Evolutionary conservation across 2,329 filamentous ascomycete genomes (phyloP).

Genomic region (Fusarium fujikuroi): DNA sequence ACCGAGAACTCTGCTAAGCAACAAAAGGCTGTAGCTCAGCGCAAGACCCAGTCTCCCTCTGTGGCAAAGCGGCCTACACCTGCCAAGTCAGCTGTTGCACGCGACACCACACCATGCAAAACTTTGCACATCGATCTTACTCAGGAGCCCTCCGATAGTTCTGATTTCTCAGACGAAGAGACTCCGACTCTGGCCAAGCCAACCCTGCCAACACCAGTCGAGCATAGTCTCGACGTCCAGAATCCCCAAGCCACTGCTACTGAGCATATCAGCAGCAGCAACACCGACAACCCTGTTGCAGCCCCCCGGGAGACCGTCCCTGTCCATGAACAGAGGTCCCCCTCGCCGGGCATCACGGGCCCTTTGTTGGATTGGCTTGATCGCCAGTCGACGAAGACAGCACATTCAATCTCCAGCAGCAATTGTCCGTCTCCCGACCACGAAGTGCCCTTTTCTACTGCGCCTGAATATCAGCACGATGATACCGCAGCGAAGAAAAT

Average conservation of each 20-base stretch:
- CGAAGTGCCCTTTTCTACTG: conserved; percentile 2
- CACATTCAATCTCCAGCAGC: background rate
- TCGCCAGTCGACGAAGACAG: background rate
- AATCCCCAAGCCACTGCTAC: background rate
- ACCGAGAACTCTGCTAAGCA: background rate
- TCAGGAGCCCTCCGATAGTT: conserved; percentile 18
- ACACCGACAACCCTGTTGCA: background rate
- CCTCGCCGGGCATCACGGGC: background rate
- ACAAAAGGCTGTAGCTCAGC: conserved; percentile 1
- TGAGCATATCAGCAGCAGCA: background rate
- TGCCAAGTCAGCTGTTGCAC: background rate
- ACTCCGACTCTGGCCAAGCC: background rate
- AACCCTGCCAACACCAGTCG: background rate
- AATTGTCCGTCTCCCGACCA: background rate
- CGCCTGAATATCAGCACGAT: conserved; percentile 1
- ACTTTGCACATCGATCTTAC: conserved; percentile 18
- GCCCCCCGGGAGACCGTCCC: background rate
- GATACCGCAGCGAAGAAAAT: background rate
- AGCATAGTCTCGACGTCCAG: background rate
- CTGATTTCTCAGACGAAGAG: conserved; percentile 23
- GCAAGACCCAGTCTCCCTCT: background rate
- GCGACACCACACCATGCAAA: background rate
- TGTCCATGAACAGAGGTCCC: background rate
- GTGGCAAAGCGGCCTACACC: background rate
- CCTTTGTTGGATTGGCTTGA: background rate